Evolutionary conservation across 202 grass and related monocot species (phyloP).

Genomic region (Elaeis oleifera): DNA sequence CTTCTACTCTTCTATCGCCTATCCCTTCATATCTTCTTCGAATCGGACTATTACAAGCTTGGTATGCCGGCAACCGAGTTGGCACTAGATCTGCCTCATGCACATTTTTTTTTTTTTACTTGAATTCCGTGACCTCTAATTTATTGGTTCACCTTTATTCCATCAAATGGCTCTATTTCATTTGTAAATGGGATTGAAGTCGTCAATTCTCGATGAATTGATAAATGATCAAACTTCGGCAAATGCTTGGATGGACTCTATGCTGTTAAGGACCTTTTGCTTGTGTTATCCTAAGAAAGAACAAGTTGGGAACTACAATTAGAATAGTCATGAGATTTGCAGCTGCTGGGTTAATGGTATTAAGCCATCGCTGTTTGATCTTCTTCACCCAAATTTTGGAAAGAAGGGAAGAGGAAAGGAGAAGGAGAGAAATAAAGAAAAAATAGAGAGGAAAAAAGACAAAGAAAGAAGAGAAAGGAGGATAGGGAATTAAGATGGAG

Average conservation of each 20-base stretch:
- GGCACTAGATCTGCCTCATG: conserved; percentile 53
- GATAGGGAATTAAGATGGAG: no score
- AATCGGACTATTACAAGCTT: conserved; percentile 45
- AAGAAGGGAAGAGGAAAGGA: no score
- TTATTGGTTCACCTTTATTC: conserved; percentile 67
- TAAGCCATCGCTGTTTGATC: conserved; percentile 16
- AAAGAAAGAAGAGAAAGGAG: no score
- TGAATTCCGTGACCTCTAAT: background rate
- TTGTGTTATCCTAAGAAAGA: background rate
- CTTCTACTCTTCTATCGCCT: conserved; percentile 10
- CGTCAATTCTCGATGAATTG: conserved; percentile 33
- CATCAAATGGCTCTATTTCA: conserved; percentile 7
- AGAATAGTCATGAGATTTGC: conserved; percentile 34
- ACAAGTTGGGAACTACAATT: conserved; percentile 28
- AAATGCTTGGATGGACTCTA: conserved; percentile 23
- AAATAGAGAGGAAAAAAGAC: no score
- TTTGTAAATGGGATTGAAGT: conserved; percentile 43
- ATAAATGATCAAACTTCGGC: conserved; percentile 30
- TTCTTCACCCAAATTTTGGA: no score
- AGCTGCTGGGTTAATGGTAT: conserved; percentile 21
- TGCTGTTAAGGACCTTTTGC: conserved; percentile 24
- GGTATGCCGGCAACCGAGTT: conserved; percentile 39
- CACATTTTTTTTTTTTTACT: background rate
- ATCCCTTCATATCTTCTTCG: conserved; percentile 30
- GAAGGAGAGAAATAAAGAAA: no score